These are phyloP conservation scores for Phytopythium sindhum DNA, from an alignment of 352 stramenopile genomes.

Conservation along the genomic window DNA sequence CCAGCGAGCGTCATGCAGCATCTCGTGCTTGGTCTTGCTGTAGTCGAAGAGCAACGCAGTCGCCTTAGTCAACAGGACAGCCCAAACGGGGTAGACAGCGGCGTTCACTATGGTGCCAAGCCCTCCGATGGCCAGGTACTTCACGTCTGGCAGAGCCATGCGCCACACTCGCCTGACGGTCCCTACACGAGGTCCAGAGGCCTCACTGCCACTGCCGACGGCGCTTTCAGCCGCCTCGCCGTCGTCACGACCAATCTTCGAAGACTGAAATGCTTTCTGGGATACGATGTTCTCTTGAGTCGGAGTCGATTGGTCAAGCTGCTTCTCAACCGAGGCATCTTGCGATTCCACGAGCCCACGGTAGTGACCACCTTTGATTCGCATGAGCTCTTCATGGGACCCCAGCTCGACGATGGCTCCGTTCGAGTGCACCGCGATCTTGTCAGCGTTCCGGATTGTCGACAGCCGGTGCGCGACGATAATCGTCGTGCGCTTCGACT, in stretches of 20 bases:
- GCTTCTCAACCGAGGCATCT: constrained; percentile 4
- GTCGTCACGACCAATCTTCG: neutral
- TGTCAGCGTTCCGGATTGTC: constrained; percentile 76
- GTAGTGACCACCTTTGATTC: constrained; percentile 38
- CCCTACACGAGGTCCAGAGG: constrained; percentile 41
- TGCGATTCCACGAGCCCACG: constrained; percentile 39
- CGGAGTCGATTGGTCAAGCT: neutral
- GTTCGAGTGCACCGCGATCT: neutral
- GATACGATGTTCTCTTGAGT: neutral
- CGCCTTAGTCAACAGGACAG: constrained; percentile 41
- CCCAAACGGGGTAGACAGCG: constrained; percentile 54
- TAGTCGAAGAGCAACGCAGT: constrained; percentile 52
- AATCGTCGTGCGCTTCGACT: constrained; percentile 49
- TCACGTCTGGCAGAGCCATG: constrained; percentile 28
- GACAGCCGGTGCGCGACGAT: constrained; percentile 89
- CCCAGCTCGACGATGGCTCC: constrained; percentile 84
- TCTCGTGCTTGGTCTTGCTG: constrained; percentile 41
- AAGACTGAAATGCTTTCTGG: neutral
- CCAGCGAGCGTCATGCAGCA: constrained; percentile 35
- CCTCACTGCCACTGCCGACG: constrained; percentile 5
- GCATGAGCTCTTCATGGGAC: constrained; percentile 90
- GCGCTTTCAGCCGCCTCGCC: neutral
- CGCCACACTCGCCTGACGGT: constrained; percentile 16
- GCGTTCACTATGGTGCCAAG: constrained; percentile 35
- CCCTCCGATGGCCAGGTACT: constrained; percentile 28